Evolutionary conservation across 192 early-diverging fungal species (phyloP).

Genomic region (Chytriomyces sp.): DNA sequence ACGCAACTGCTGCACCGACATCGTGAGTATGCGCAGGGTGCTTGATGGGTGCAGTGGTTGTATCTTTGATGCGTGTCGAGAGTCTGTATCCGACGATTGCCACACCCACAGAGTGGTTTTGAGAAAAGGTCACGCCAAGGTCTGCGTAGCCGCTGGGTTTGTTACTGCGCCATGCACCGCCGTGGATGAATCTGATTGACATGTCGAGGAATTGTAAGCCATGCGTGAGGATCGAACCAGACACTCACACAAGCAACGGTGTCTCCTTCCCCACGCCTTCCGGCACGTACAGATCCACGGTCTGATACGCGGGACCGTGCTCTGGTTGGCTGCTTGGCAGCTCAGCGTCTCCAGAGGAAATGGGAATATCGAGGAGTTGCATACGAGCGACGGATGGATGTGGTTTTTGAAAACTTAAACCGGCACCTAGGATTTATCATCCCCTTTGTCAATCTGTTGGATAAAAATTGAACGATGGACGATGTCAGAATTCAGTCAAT

Average conservation of each 20-base stretch:
- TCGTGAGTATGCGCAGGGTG: constrained; percentile 79
- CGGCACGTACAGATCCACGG: constrained; percentile 27
- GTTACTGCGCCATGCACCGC: constrained; percentile 85
- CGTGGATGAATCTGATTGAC: constrained; percentile 65
- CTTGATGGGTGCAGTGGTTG: background rate
- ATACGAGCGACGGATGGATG: background rate
- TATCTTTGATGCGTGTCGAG: background rate
- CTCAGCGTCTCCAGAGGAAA: no score
- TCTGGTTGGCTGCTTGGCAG: background rate
- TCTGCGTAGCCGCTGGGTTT: constrained; percentile 57
- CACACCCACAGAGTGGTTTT: constrained; percentile 54
- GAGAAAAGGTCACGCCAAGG: constrained; percentile 59
- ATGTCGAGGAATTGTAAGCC: background rate
- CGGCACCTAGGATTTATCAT: no score
- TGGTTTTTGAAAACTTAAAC: no score
- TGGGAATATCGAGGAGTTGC: background rate
- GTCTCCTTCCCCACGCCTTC: background rate
- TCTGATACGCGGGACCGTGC: constrained; percentile 12
- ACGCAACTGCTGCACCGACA: constrained; percentile 59
- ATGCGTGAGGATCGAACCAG: background rate
- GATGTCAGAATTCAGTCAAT: background rate
- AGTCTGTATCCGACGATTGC: constrained; percentile 81
- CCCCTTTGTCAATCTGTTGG: no score
- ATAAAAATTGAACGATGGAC: background rate
- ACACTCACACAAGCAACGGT: constrained; percentile 5